Percentiles rank a stretch among this genome's conserved stretches.
These are phyloP conservation scores for Tolypocladium capitatum DNA, from an alignment of 2,329 filamentous ascomycete genomes.

Conservation along the genomic window DNA sequence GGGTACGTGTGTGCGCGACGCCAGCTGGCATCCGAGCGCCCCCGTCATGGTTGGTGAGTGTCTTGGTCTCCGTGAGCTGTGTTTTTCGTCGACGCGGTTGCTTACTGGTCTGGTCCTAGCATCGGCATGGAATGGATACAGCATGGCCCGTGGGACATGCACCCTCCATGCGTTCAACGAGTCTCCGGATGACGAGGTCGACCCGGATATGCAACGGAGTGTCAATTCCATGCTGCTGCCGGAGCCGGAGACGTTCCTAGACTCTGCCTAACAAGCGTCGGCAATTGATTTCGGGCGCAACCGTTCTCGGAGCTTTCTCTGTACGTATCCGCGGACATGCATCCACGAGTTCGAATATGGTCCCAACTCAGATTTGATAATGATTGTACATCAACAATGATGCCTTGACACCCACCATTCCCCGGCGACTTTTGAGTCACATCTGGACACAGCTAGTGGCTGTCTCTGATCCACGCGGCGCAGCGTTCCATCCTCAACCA, in stretches of 20 bases:
- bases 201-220: slow-evolving; percentile 38
- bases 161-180: slow-evolving; percentile 70
- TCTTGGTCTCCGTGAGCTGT: neutral
- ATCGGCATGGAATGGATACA: slow-evolving; percentile 71
- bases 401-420: neutral
- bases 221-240: slow-evolving; percentile 46
- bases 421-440: neutral
- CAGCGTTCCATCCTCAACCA: too few relatives aligned
- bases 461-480: too few relatives aligned
- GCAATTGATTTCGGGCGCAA: neutral
- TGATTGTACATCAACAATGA: neutral
- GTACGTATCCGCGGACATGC: neutral
- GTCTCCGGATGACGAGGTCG: slow-evolving; percentile 49
- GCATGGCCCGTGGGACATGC: slow-evolving; percentile 59
- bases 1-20: slow-evolving; percentile 74
- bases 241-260: slow-evolving; percentile 12
- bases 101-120: slow-evolving; percentile 39
- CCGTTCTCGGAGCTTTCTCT: neutral
- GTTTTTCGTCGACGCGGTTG: neutral
- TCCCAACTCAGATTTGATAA: neutral
- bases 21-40: slow-evolving; percentile 78
- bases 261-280: neutral
- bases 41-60: slow-evolving; percentile 58
- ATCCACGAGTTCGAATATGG: neutral
- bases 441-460: too few relatives aligned